Percentiles rank a stretch among this genome's conserved stretches.
phyloP scores from a whole-genome alignment of 2,329 filamentous ascomycete genomes.

The Diaporthe destruens region DNA sequence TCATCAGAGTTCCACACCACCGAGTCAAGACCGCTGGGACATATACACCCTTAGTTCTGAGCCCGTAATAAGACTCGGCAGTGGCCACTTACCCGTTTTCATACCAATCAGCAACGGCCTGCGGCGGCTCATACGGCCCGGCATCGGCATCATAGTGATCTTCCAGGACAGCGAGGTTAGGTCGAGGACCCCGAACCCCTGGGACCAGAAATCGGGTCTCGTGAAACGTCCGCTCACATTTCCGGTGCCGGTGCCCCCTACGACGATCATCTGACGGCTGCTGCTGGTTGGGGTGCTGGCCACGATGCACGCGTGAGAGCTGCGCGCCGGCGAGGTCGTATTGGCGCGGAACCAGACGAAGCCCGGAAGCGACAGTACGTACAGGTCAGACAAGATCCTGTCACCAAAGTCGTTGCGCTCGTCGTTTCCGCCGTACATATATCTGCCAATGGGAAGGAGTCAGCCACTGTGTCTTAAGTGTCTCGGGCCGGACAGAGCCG shows the following conservation, averaged over 20 bases:
- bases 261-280: constrained; percentile 1
- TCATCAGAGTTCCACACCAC: background rate
- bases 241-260: background rate
- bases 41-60: background rate
- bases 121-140: background rate
- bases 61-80: background rate
- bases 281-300: background rate
- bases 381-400: background rate
- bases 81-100: background rate
- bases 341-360: constrained; percentile 10
- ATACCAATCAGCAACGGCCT: constrained; percentile 5
- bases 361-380: background rate
- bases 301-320: constrained; percentile 10
- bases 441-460: background rate
- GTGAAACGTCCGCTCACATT: background rate
- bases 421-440: background rate
- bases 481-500: background rate
- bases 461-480: background rate
- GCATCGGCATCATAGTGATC: background rate
- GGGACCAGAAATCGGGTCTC: background rate
- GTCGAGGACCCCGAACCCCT: background rate
- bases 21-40: background rate
- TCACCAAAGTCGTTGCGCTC: background rate
- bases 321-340: background rate
- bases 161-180: background rate